Evolutionary conservation across 208 protist genomes (phyloP).

Genomic region (Balamuthia mandrillaris): DNA sequence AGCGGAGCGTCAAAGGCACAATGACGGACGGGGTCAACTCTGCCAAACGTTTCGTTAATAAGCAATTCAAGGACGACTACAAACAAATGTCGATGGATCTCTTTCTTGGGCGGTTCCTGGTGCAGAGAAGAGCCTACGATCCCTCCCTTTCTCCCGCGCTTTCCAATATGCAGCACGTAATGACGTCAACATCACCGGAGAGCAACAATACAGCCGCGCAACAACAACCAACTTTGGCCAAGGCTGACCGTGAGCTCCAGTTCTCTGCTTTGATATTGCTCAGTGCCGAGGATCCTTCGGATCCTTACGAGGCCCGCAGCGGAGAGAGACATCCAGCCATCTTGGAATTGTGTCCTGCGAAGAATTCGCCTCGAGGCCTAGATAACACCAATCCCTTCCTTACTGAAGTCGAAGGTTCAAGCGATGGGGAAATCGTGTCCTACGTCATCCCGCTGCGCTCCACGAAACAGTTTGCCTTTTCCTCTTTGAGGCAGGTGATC

Average conservation of each 20-base stretch:
- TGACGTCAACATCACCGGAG: no score
- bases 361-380: not conserved
- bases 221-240: not conserved
- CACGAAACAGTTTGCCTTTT: constrained; percentile 3
- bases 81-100: constrained; percentile 25
- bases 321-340: not conserved
- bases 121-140: not conserved
- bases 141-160: not conserved
- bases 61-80: constrained; percentile 64
- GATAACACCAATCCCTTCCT: not conserved
- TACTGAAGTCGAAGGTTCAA: not conserved
- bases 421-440: no score
- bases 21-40: constrained; percentile 67
- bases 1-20: constrained; percentile 55
- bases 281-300: not conserved
- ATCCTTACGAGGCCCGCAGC: not conserved
- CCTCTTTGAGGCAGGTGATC: constrained; percentile 3
- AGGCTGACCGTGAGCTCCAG: not conserved
- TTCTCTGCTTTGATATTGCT: not conserved
- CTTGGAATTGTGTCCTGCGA: not conserved
- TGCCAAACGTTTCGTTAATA: constrained; percentile 60
- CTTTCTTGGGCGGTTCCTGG: constrained; percentile 8
- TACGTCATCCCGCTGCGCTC: no score
- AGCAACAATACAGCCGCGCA: not conserved
- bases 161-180: no score